Percentiles rank a stretch among this genome's conserved stretches.
phyloP scores from a whole-genome alignment of 345 rosid genomes.

The Erucastrum elatum region DNA sequence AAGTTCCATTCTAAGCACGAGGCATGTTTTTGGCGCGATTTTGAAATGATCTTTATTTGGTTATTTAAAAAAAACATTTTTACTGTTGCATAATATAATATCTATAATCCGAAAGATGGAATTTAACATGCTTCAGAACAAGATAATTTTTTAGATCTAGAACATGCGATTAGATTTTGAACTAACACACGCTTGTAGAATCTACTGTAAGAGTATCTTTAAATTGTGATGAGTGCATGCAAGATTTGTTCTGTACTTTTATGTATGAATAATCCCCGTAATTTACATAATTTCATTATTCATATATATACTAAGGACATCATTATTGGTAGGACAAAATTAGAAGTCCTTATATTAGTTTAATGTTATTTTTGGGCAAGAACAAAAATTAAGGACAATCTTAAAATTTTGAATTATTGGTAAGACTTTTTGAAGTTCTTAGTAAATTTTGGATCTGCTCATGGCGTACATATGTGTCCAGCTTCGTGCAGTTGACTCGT shows the following conservation, averaged over 20 bases:
- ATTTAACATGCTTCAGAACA: not conserved
- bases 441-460: no score
- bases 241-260: constrained; percentile 15
- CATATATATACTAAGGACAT: not conserved
- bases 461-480: no score
- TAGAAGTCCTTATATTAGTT: no score
- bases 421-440: no score
- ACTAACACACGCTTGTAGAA: constrained; percentile 16
- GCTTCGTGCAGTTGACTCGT: no score
- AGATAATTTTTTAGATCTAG: not conserved
- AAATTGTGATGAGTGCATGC: not conserved
- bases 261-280: not conserved
- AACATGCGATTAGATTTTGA: constrained; percentile 5
- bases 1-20: constrained; percentile 15
- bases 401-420: no score
- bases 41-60: not conserved
- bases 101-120: not conserved
- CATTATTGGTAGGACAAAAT: no score
- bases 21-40: constrained; percentile 11
- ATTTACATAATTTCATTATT: not conserved
- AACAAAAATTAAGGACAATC: no score
- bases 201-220: constrained; percentile 9
- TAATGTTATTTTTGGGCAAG: no score
- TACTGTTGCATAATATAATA: not conserved
- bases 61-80: no score